Base-by-base conservation (phyloP, 495 filamentous ascomycete species). In the Hyaloscypha bicolor region DNA sequence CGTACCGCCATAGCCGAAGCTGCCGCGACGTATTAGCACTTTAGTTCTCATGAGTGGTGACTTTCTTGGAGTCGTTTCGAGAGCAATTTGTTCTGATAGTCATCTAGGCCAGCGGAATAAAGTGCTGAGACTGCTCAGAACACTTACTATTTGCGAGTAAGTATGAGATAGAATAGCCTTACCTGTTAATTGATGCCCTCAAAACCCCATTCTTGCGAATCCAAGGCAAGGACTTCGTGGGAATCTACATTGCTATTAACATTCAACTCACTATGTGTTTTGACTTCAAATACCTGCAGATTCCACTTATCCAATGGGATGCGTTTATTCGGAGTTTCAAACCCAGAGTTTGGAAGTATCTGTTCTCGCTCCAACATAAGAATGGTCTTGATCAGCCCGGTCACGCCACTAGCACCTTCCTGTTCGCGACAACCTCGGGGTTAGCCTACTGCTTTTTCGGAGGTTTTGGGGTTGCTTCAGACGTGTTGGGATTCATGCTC, bases 291-390 rank as follows among this genome's bases (percentile, higher is more conserved):
- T 53, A 80, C 79, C 65, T 81, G 79, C 22, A 82, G 59, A 52
- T 79, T 78, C 78, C 79, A 82, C 57, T 81, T 77, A 51, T 77
- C 76, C 68, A 81, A 79, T 9, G 79, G 79, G 42, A 76, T 81
- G 55, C 74, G 78, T 32, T 77, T 69, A 57, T 86, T 90, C 2
- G 80, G 70, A 11, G 76, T 79, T 31, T 85, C 80, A 60, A 89
- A 83, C 31, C 82, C 79, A 22, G 85, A 70, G 66, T 82, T 83
- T 11, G 83, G 80, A n/a, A 79, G 67, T 65, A 85, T 78, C 73
- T 82, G 80, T 30, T 81, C 82, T 68, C 82, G 81, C 64, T 90
- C 85, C 39, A 90, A 74, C 79, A 85, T 86, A 55, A 88, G 63
- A n/a, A 79, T 75, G 0, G 81, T 80, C 66, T 90, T 90, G 63